Evolutionary conservation across 495 filamentous ascomycete genomes (phyloP).

Genomic region (Lepidopterella palustris): DNA sequence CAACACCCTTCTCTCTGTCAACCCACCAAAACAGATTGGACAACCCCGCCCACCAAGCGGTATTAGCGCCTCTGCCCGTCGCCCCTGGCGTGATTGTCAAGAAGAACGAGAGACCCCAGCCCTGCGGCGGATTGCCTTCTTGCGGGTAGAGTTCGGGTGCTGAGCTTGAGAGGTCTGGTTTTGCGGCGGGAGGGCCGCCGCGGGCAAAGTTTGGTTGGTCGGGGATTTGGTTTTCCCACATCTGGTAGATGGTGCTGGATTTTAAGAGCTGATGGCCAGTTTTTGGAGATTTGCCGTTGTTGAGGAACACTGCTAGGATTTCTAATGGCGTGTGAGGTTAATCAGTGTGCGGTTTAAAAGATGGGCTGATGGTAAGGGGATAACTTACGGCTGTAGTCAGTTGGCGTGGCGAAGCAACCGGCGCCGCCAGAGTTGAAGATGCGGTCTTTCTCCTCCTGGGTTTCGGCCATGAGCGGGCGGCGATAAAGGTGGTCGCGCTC

Average conservation of each 20-base stretch:
- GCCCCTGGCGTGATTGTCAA: constrained; percentile 35
- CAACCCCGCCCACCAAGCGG: constrained; percentile 53
- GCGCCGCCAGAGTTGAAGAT: constrained; percentile 52
- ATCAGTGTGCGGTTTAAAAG: background rate
- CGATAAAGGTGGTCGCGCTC: constrained; percentile 46
- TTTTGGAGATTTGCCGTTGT: constrained; percentile 37
- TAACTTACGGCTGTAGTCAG: constrained; percentile 51
- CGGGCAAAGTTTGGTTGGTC: constrained; percentile 45
- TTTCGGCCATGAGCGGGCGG: constrained; percentile 38
- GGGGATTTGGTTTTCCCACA: constrained; percentile 58
- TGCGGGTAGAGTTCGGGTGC: constrained; percentile 47
- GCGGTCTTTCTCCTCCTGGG: constrained; percentile 31
- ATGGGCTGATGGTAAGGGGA: background rate
- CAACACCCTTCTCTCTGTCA: constrained; percentile 54
- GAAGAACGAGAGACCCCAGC: constrained; percentile 56
- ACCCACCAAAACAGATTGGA: constrained; percentile 57
- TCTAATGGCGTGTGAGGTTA: constrained; percentile 9
- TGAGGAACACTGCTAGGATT: constrained; percentile 32
- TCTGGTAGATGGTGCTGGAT: constrained; percentile 49
- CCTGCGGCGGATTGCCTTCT: constrained; percentile 45
- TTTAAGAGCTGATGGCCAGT: constrained; percentile 41
- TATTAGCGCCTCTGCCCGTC: constrained; percentile 46
- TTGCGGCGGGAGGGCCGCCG: constrained; percentile 42
- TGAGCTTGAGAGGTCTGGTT: constrained; percentile 45
- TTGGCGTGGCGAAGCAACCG: constrained; percentile 48